These are phyloP conservation scores for Vaccinium vitisidaea DNA, from an alignment of 148 eudicot species.

Conservation along the genomic window DNA sequence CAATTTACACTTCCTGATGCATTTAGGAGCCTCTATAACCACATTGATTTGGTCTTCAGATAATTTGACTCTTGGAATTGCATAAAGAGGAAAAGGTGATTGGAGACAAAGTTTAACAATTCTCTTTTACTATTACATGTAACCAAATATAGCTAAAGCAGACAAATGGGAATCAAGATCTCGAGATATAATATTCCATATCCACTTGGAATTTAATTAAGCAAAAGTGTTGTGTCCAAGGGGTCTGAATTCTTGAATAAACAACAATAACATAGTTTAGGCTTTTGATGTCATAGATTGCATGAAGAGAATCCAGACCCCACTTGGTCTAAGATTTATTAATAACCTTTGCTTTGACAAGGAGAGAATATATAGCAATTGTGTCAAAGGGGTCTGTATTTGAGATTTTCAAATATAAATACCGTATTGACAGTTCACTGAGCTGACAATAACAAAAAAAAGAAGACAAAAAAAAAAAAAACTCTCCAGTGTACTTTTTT, in stretches of 20 bases:
- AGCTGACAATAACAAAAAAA: too few species aligned
- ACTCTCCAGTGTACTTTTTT: too few species aligned
- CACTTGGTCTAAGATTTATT: not conserved
- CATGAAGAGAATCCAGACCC: slow-evolving; percentile 9
- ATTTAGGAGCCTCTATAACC: too few species aligned
- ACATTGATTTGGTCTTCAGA: too few species aligned
- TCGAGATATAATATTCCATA: not conserved
- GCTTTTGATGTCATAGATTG: slow-evolving; percentile 2
- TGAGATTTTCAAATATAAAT: not conserved
- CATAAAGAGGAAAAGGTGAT: not conserved
- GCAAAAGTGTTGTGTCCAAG: slow-evolving; percentile 14
- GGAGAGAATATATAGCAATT: not conserved
- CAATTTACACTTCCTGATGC: too few species aligned
- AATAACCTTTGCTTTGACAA: not conserved
- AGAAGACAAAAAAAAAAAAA: too few species aligned
- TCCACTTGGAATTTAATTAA: not conserved
- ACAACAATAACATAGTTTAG: not conserved
- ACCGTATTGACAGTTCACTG: not conserved
- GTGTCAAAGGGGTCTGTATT: slow-evolving; percentile 1
- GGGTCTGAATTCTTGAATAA: slow-evolving; percentile 5
- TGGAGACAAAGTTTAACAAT: not conserved
- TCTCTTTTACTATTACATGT: not conserved
- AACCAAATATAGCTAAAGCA: not conserved
- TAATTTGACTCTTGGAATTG: not conserved
- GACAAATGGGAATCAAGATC: not conserved